Evolutionary conservation across 495 filamentous ascomycete species (phyloP).

Genomic region (Entonaema liquescens): DNA sequence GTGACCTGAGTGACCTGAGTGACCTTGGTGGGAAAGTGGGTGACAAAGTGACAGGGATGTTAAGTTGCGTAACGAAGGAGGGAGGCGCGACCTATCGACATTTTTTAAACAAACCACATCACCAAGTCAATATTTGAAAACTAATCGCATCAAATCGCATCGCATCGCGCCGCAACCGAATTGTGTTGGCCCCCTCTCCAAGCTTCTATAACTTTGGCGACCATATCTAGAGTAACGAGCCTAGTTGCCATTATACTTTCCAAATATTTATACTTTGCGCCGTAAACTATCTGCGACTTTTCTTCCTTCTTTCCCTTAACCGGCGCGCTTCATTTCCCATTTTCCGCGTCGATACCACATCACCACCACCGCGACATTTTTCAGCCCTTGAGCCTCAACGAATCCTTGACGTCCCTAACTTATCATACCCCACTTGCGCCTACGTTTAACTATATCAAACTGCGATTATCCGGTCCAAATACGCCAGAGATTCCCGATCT

Average conservation of each 20-base stretch:
- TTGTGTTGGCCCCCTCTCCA: background rate
- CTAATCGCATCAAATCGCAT: conserved; percentile 18
- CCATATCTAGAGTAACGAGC: background rate
- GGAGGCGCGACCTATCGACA: conserved; percentile 40
- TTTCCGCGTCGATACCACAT: conserved; percentile 38
- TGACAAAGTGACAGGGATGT: conserved; percentile 31
- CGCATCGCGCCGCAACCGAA: conserved; percentile 14
- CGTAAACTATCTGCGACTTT: background rate
- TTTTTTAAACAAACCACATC: conserved; percentile 43
- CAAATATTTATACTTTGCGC: conserved; percentile 4
- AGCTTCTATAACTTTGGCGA: background rate
- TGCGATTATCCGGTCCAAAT: background rate
- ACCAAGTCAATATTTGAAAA: conserved; percentile 44
- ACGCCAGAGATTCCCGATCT: background rate
- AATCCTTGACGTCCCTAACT: conserved; percentile 13
- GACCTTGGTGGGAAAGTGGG: conserved; percentile 28
- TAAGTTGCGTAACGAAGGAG: conserved; percentile 38
- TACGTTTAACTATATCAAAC: background rate
- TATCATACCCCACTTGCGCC: conserved; percentile 13
- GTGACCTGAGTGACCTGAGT: background rate
- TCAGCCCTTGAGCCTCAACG: conserved; percentile 27
- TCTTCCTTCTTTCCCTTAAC: background rate
- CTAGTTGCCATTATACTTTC: background rate
- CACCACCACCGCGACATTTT: conserved; percentile 9
- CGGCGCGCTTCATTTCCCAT: conserved; percentile 30